Conservation (phyloP, 1,139 yeast species). For the Candida anutae region DNA sequence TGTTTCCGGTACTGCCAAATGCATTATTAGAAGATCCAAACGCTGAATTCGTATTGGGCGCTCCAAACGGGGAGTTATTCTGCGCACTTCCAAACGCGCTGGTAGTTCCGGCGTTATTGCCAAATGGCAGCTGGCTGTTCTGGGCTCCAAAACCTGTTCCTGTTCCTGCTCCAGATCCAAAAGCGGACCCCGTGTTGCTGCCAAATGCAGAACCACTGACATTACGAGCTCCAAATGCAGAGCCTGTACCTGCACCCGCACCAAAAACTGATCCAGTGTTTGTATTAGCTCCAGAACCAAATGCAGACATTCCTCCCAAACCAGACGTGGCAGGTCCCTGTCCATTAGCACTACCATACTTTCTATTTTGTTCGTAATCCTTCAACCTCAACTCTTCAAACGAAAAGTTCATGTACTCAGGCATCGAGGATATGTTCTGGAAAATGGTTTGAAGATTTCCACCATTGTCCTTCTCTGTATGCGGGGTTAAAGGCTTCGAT, state of each 20-base stretch:
- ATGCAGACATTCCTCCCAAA: constrained; percentile 11
- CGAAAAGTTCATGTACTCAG: constrained; percentile 74
- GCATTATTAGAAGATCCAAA: constrained; percentile 3
- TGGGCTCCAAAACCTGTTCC: constrained; percentile 11
- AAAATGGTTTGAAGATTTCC: constrained; percentile 42
- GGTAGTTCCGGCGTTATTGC: constrained; percentile 8
- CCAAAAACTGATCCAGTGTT: neutral
- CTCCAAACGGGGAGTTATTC: constrained; percentile 11
- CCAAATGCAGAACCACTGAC: constrained; percentile 17
- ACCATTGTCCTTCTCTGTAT: constrained; percentile 66
- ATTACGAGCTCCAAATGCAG: constrained; percentile 14
- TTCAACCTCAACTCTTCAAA: constrained; percentile 84
- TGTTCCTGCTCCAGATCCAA: constrained; percentile 11
- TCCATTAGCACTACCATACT: constrained; percentile 10
- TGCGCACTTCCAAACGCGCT: constrained; percentile 4
- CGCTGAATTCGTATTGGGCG: constrained; percentile 6
- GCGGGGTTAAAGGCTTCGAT: constrained; percentile 56
- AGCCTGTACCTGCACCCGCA: constrained; percentile 5
- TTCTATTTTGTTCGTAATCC: constrained; percentile 75
- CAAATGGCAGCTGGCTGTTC: constrained; percentile 10
- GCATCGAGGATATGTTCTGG: constrained; percentile 82
- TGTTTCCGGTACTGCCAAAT: constrained; percentile 2
- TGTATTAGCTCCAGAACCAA: constrained; percentile 18
- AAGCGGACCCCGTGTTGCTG: constrained; percentile 11
- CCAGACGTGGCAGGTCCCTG: constrained; percentile 3